Evolutionary conservation across 2,329 filamentous ascomycete species (phyloP).

Genomic region (Herpotrichia juniperi): DNA sequence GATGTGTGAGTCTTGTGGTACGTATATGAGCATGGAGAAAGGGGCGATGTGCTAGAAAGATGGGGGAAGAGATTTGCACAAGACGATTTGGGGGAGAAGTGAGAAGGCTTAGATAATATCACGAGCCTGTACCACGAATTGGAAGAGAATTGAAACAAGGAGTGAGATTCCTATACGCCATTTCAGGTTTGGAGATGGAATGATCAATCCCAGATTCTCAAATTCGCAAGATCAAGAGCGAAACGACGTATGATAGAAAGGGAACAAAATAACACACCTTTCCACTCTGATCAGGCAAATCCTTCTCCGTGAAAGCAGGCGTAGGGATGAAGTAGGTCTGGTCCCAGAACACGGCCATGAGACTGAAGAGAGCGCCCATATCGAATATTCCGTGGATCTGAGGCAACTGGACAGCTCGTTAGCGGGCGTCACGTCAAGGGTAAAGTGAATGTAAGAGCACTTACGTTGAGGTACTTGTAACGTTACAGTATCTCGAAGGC

Average conservation of each 20-base stretch:
- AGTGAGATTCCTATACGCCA: too few species aligned
- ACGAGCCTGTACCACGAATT: neutral
- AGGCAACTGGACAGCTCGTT: too few species aligned
- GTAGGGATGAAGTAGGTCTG: constrained; percentile 36
- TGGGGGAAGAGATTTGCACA: neutral
- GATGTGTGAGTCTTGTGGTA: neutral
- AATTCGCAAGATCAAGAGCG: too few species aligned
- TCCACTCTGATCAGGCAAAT: constrained; percentile 49
- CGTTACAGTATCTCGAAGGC: too few species aligned
- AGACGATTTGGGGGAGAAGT: neutral
- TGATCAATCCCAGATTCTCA: too few species aligned
- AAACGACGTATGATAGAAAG: too few species aligned
- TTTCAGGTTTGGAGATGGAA: too few species aligned
- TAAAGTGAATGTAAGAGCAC: too few species aligned
- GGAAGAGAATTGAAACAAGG: neutral
- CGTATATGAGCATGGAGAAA: too few species aligned
- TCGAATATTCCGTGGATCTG: neutral
- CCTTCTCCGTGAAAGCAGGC: constrained; percentile 50
- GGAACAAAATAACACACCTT: constrained; percentile 28
- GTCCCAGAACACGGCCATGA: constrained; percentile 3
- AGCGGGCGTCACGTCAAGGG: too few species aligned
- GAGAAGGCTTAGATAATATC: neutral
- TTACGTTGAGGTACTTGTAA: too few species aligned
- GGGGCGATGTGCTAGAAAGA: neutral
- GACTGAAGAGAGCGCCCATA: neutral